phyloP scores from a whole-genome alignment of 2,329 filamentous ascomycete genomes.

The Scedosporium dehoogii region DNA sequence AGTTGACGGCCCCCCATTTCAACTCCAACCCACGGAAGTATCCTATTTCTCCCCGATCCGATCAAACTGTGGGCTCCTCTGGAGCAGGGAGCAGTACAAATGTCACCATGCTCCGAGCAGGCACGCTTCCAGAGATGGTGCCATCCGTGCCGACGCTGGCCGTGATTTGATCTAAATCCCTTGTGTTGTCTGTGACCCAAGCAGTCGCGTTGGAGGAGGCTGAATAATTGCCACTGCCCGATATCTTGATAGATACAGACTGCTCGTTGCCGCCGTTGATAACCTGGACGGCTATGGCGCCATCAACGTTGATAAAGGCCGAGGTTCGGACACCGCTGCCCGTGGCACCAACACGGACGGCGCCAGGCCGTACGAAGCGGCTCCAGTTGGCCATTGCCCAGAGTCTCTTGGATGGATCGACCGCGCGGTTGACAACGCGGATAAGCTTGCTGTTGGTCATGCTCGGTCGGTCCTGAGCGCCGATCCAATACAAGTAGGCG shows the following conservation, averaged over 20 bases:
- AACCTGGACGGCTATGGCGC: slow-evolving; percentile 21
- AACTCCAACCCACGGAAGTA: no score
- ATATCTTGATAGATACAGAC: not conserved
- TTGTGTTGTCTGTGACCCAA: slow-evolving; percentile 3
- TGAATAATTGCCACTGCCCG: not conserved
- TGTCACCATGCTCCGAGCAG: slow-evolving; percentile 4
- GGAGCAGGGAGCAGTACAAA: not conserved
- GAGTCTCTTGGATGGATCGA: slow-evolving; percentile 14
- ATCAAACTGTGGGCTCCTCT: not conserved
- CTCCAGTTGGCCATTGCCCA: slow-evolving; percentile 32
- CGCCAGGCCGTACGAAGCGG: slow-evolving; percentile 23
- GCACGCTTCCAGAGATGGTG: not conserved
- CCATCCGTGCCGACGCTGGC: not conserved
- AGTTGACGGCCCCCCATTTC: no score
- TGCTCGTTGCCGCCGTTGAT: slow-evolving; percentile 4
- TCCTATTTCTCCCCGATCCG: no score
- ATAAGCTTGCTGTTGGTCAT: slow-evolving; percentile 5
- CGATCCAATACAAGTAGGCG: slow-evolving; percentile 46
- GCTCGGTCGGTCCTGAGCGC: slow-evolving; percentile 12
- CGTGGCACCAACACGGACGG: not conserved
- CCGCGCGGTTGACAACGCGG: not conserved
- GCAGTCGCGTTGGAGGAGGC: not conserved
- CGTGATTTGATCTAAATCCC: not conserved
- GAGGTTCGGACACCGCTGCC: slow-evolving; percentile 21
- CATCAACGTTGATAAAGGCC: slow-evolving; percentile 26